Conservation (phyloP, 345 rosid genomes). For the Populus euphratica region DNA sequence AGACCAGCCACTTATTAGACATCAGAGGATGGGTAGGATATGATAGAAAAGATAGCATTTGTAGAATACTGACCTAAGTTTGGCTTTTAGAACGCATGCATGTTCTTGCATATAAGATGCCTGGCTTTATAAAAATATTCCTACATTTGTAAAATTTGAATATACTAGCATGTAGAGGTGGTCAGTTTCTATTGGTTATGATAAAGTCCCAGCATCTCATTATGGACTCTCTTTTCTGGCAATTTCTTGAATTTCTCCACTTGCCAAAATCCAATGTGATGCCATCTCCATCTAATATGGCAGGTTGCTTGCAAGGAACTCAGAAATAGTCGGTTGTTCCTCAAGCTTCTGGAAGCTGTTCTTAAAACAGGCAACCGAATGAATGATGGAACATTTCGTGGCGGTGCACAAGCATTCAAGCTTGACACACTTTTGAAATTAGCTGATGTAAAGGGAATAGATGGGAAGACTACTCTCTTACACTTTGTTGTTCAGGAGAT, state of each 20-base stretch:
- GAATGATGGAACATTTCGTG: slow-evolving; percentile 97
- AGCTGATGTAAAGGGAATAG: slow-evolving; percentile 88
- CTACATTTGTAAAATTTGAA: background rate
- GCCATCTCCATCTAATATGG: background rate
- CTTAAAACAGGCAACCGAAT: slow-evolving; percentile 98
- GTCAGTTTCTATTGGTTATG: background rate
- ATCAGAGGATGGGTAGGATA: background rate
- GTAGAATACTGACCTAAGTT: background rate
- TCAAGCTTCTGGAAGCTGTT: slow-evolving; percentile 96
- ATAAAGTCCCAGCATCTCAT: background rate
- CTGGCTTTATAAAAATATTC: background rate
- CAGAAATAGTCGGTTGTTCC: slow-evolving; percentile 72
- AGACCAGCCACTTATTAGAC: background rate
- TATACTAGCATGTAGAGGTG: background rate
- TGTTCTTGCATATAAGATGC: background rate
- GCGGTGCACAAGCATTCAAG: slow-evolving; percentile 95
- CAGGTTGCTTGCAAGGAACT: slow-evolving; percentile 94
- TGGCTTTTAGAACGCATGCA: background rate
- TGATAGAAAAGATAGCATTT: background rate
- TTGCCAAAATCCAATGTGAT: background rate
- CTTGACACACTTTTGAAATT: slow-evolving; percentile 95
- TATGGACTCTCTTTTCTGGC: background rate
- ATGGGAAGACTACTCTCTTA: slow-evolving; percentile 94
- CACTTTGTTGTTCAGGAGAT: slow-evolving; percentile 98
- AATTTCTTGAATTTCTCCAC: background rate